Conservation (phyloP, 768 basidiomycete species). For the Boletus subcaerulescens region DNA sequence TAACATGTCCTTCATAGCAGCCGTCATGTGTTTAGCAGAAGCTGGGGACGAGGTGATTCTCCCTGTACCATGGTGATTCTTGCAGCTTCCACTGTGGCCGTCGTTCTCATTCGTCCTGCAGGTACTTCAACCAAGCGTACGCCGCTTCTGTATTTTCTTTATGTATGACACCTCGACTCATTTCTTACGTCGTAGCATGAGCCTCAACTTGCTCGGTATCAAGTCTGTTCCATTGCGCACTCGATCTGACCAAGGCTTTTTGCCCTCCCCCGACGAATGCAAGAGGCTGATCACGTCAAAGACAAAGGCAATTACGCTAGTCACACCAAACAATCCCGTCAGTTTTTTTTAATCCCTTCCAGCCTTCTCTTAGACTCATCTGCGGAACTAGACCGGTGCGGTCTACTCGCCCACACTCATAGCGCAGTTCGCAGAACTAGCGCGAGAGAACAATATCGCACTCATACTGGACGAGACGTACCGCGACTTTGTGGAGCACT, state of each 20-base stretch:
- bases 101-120: conserved; percentile 14
- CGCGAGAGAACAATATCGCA: conserved; percentile 50
- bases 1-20: conserved; percentile 67
- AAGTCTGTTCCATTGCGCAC: conserved; percentile 54
- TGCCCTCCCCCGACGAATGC: conserved; percentile 54
- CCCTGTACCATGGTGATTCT: conserved; percentile 62
- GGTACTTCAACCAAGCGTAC: conserved; percentile 69
- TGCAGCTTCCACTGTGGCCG: neutral
- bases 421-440: conserved; percentile 56
- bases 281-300: conserved; percentile 49
- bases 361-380: neutral
- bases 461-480: conserved; percentile 89
- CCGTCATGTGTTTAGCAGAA: conserved; percentile 62
- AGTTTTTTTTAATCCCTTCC: conserved; percentile 8
- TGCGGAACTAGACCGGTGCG: conserved; percentile 55
- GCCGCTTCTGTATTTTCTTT: neutral
- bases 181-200: conserved; percentile 49
- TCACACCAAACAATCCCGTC: conserved; percentile 78
- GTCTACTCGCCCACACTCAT: conserved; percentile 59
- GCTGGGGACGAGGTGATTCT: conserved; percentile 69
- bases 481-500: conserved; percentile 65
- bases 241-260: conserved; percentile 49
- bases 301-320: conserved; percentile 69
- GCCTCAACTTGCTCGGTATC: conserved; percentile 59
- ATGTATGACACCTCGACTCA: neutral